These are phyloP conservation scores for Ceratocystis smalleyi DNA, from an alignment of 2,329 filamentous ascomycete genomes.

Conservation along the genomic window DNA sequence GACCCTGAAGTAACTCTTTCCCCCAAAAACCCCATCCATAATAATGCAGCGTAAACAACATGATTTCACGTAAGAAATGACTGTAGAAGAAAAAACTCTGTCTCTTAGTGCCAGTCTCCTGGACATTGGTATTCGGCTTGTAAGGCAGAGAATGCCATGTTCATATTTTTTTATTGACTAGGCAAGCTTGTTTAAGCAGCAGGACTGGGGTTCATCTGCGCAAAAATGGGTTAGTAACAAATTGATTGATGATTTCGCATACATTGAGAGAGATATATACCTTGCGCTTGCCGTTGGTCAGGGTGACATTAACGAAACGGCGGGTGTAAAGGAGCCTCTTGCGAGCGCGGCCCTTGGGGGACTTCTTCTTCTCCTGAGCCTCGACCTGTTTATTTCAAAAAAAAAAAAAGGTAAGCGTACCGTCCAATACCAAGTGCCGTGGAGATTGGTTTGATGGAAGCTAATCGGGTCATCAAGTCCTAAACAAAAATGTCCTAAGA, in stretches of 20 bases:
- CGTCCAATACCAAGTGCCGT: background rate
- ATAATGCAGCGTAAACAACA: background rate
- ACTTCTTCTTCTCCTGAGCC: conserved; percentile 89
- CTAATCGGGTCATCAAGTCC: background rate
- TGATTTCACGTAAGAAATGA: background rate
- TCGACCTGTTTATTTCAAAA: conserved; percentile 47
- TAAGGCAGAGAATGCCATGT: conserved; percentile 9
- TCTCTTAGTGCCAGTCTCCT: conserved; percentile 5
- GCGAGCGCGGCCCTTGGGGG: conserved; percentile 89
- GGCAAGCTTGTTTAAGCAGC: conserved; percentile 23
- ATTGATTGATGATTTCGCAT: background rate
- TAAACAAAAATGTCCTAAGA: background rate
- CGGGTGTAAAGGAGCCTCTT: conserved; percentile 95
- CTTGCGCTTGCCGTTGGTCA: conserved; percentile 98
- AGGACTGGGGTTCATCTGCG: conserved; percentile 30
- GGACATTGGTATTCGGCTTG: conserved; percentile 12
- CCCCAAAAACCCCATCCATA: background rate
- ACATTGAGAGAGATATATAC: conserved; percentile 29
- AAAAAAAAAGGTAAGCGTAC: background rate
- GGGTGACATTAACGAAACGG: conserved; percentile 94
- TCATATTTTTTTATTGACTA: conserved; percentile 13
- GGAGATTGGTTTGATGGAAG: background rate
- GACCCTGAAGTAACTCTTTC: background rate
- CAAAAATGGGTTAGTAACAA: conserved; percentile 1
- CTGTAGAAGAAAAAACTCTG: conserved; percentile 1